A percentile compares a stretch with the other conserved stretches of the same genome.
Evolutionary conservation across 2,329 filamentous ascomycete species (phyloP).

Genomic region (Verruconis gallopava): DNA sequence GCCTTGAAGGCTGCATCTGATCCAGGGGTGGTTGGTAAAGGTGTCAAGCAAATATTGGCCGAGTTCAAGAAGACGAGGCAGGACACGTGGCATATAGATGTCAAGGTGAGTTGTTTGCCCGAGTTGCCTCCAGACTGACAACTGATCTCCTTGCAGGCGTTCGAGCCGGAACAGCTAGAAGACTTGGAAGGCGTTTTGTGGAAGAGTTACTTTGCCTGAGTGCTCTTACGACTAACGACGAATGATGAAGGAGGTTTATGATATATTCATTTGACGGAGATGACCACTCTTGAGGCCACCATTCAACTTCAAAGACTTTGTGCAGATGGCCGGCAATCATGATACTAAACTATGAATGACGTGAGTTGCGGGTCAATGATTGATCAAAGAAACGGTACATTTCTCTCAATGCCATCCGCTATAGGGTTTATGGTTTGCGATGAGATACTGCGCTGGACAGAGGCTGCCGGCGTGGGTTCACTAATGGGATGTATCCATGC

Average conservation of each 20-base stretch:
- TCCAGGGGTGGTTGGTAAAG: constrained; percentile 84
- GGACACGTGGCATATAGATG: constrained; percentile 95
- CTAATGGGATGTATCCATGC: too few species aligned
- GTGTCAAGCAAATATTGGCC: constrained; percentile 82
- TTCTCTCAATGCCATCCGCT: too few species aligned
- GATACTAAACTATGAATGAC: too few species aligned
- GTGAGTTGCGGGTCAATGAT: too few species aligned
- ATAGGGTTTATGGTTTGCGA: too few species aligned
- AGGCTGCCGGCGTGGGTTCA: too few species aligned
- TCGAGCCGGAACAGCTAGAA: constrained; percentile 84
- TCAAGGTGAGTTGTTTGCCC: constrained; percentile 57
- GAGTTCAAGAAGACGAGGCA: constrained; percentile 99
- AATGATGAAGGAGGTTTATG: neutral
- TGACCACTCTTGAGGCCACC: too few species aligned
- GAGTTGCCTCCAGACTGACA: constrained; percentile 12
- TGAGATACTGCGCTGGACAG: too few species aligned
- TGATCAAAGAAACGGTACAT: too few species aligned
- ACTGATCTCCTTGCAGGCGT: constrained; percentile 45
- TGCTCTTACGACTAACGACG: neutral
- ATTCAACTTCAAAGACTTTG: too few species aligned
- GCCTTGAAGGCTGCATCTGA: constrained; percentile 79
- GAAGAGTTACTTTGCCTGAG: constrained; percentile 96
- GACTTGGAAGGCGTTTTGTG: constrained; percentile 92
- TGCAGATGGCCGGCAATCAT: too few species aligned
- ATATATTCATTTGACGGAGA: too few species aligned